Percentiles rank a stretch among this genome's conserved stretches.
Evolutionary conservation across 140 eudicot genomes (phyloP).

Genomic region (Senecio squalidus): DNA sequence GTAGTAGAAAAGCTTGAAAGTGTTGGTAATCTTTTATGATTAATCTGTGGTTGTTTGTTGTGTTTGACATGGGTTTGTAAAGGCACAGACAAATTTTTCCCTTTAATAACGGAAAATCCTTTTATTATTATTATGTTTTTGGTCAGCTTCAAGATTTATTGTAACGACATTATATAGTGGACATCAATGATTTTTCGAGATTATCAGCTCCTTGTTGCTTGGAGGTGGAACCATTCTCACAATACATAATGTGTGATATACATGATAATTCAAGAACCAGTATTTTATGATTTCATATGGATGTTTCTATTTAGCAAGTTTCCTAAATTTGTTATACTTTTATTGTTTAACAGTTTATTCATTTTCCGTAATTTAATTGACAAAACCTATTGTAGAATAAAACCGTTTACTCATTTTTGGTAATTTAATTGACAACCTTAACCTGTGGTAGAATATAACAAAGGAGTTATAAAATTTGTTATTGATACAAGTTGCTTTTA

Average conservation of each 20-base stretch:
- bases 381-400: no score
- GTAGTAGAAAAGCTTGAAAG: conserved; percentile 26
- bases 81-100: conserved; percentile 21
- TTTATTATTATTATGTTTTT: conserved; percentile 18
- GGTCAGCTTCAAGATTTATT: conserved; percentile 16
- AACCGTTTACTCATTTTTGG: no score
- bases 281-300: background rate
- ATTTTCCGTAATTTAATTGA: no score
- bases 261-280: background rate
- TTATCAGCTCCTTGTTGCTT: conserved; percentile 1
- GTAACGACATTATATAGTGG: conserved; percentile 12
- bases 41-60: conserved; percentile 25
- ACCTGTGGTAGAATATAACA: no score
- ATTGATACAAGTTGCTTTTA: no score
- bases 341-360: no score
- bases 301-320: background rate
- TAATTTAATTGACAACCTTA: no score
- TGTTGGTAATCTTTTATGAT: conserved; percentile 27
- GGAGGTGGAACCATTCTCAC: background rate
- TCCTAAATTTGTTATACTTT: background rate
- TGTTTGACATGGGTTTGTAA: conserved; percentile 41
- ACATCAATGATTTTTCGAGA: conserved; percentile 9
- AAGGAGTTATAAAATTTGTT: no score
- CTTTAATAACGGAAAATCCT: conserved; percentile 29
- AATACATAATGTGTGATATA: no score